phyloP scores from a whole-genome alignment of 1,284 basidiomycete genomes.

The Puccinia hordei region DNA sequence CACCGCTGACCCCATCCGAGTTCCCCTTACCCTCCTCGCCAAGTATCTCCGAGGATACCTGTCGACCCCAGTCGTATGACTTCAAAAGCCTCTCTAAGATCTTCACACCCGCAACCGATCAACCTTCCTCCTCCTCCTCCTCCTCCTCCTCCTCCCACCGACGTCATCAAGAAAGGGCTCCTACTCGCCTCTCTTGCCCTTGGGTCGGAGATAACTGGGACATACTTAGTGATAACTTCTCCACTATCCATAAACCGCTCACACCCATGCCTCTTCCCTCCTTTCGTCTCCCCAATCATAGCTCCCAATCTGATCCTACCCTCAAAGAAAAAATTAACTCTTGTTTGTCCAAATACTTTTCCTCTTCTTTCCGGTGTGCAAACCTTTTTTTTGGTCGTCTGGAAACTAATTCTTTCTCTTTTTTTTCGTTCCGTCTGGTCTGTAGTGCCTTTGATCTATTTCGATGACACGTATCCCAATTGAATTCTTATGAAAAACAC shows the following conservation, averaged over 20 bases:
- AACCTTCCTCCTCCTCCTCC: not conserved
- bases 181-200: not conserved
- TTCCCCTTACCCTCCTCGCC: conserved; percentile 20
- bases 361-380: too few species aligned
- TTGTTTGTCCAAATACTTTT: too few species aligned
- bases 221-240: not conserved
- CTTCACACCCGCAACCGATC: not conserved
- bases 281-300: not conserved
- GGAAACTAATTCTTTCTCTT: too few species aligned
- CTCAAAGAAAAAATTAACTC: too few species aligned
- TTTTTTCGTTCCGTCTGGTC: too few species aligned
- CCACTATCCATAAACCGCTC: not conserved
- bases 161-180: not conserved
- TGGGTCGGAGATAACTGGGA: conserved; percentile 24
- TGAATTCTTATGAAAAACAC: too few species aligned
- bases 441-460: too few species aligned
- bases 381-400: too few species aligned
- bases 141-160: not conserved
- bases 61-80: not conserved
- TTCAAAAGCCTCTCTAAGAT: not conserved
- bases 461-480: too few species aligned
- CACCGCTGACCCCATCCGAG: conserved; percentile 5
- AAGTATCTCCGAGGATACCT: not conserved
- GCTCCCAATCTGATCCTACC: too few species aligned
- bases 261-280: not conserved